A percentile compares a stretch with the other conserved stretches of the same genome.
phyloP scores from a whole-genome alignment of 2,329 filamentous ascomycete genomes.

The Diaporthe longicolla region DNA sequence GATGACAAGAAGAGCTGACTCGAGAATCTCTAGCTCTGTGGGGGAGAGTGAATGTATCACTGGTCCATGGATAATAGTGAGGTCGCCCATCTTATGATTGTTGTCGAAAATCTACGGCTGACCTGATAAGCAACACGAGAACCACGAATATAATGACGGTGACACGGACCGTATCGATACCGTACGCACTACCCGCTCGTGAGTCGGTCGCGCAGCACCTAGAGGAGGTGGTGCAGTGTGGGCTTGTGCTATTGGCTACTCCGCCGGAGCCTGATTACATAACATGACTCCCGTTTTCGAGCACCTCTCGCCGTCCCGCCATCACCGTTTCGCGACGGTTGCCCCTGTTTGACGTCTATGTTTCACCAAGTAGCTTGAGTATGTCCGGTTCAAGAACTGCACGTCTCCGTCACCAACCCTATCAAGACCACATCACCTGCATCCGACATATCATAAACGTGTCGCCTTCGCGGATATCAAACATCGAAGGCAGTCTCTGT shows the following conservation, averaged over 20 bases:
- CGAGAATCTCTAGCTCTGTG: conserved; percentile 36
- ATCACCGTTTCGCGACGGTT: neutral
- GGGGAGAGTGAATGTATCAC: conserved; percentile 37
- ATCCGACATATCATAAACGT: neutral
- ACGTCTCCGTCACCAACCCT: neutral
- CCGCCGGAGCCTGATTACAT: too few species aligned
- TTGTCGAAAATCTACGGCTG: neutral
- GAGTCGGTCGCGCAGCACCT: neutral
- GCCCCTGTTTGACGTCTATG: conserved; percentile 16
- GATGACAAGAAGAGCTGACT: conserved; percentile 43
- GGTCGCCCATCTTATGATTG: conserved; percentile 4
- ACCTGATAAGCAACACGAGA: conserved; percentile 3
- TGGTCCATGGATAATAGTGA: conserved; percentile 35
- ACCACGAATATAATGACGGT: neutral
- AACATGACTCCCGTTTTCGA: neutral
- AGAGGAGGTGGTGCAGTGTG: too few species aligned
- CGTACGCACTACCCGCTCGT: neutral
- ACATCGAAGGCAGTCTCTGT: neutral
- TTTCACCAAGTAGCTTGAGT: neutral
- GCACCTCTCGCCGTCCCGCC: neutral
- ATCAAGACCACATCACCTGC: neutral
- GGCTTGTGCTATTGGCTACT: neutral
- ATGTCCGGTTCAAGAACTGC: neutral
- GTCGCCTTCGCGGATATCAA: neutral
- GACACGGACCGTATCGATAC: neutral